These are phyloP conservation scores for Nigrograna mackinnonii DNA, from an alignment of 2,329 filamentous ascomycete species.

Conservation along the genomic window DNA sequence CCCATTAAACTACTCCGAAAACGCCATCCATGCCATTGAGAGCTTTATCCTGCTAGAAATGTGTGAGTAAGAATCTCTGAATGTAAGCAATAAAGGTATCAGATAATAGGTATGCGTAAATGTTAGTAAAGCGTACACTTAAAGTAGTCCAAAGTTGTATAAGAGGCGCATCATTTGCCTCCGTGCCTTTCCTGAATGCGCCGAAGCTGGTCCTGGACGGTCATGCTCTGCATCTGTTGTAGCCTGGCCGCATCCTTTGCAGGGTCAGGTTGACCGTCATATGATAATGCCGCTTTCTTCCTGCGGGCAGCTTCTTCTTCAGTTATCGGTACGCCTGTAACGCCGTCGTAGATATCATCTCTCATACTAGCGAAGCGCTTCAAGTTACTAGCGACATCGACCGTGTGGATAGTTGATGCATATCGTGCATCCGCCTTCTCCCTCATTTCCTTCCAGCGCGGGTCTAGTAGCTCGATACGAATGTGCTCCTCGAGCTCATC, in stretches of 20 bases:
- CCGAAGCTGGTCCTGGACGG: conserved; percentile 84
- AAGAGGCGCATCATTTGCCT: conserved; percentile 6
- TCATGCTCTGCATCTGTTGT: conserved; percentile 60
- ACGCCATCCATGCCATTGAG: conserved; percentile 12
- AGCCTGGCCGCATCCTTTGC: conserved; percentile 58
- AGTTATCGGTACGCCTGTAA: conserved; percentile 68
- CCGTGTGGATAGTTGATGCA: conserved; percentile 82
- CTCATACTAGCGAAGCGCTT: conserved; percentile 92
- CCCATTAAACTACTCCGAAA: no score
- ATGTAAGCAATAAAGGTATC: no score
- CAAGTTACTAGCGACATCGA: conserved; percentile 89
- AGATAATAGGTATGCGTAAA: no score
- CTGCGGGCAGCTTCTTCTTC: conserved; percentile 75
- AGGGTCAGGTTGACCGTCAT: conserved; percentile 65
- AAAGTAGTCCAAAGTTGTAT: no score
- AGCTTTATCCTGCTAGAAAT: no score
- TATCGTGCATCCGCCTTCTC: conserved; percentile 85
- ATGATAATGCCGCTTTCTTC: conserved; percentile 73
- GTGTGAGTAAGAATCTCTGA: no score
- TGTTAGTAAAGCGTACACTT: no score
- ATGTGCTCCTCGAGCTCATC: conserved; percentile 91
- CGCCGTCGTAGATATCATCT: conserved; percentile 80
- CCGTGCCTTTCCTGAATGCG: conserved; percentile 62
- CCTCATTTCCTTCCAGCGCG: conserved; percentile 93
- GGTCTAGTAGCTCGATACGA: conserved; percentile 91